Evolutionary conservation across 768 basidiomycete genomes (phyloP).

Genomic region (Phaeotremella skinneri): DNA sequence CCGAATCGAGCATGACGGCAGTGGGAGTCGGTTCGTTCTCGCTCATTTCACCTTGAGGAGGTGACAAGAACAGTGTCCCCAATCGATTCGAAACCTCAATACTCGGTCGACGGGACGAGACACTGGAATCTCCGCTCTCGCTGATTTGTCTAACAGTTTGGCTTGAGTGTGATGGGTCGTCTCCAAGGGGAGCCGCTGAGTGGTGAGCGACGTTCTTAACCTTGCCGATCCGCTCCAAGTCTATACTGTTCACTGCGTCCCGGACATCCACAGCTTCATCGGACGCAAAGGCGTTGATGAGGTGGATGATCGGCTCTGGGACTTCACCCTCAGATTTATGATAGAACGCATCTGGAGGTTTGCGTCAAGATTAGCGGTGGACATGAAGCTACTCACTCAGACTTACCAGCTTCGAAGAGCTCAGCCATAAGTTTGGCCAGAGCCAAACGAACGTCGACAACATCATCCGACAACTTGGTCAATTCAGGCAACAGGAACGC

Average conservation of each 20-base stretch:
- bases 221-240: slow-evolving; percentile 17
- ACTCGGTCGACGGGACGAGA: neutral
- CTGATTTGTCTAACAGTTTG: too few species aligned
- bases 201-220: slow-evolving; percentile 20
- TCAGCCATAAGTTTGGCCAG: slow-evolving; percentile 69
- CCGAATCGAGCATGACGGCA: neutral
- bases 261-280: slow-evolving; percentile 41
- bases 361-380: neutral
- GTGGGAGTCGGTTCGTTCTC: neutral
- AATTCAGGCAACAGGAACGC: slow-evolving; percentile 60
- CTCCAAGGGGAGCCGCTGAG: too few species aligned
- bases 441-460: slow-evolving; percentile 81
- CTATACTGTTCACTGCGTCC: slow-evolving; percentile 30
- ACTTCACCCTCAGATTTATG: slow-evolving; percentile 14
- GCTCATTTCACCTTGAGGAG: neutral
- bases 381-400: neutral
- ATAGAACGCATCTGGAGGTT: slow-evolving; percentile 31
- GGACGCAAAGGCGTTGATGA: slow-evolving; percentile 20
- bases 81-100: neutral
- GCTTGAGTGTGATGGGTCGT: too few species aligned
- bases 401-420: slow-evolving; percentile 42
- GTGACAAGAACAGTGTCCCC: neutral
- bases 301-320: slow-evolving; percentile 24
- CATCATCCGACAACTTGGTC: slow-evolving; percentile 63
- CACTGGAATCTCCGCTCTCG: neutral